Base-by-base conservation (phyloP, 2,329 filamentous ascomycete species). In the Ophiosphaerella herpotricha region DNA sequence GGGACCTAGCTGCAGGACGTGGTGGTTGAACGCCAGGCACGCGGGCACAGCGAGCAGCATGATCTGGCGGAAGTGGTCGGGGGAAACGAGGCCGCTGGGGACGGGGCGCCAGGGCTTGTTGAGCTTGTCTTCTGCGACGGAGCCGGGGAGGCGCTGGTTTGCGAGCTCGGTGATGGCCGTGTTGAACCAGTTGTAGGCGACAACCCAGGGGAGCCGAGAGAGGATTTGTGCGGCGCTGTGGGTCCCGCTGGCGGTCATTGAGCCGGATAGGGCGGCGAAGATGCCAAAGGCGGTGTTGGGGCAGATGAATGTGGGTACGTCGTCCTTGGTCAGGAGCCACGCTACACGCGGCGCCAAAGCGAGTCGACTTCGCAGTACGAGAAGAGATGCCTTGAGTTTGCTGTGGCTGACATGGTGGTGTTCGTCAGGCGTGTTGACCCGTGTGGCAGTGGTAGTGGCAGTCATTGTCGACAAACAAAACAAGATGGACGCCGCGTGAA, bases 91-190 rank as follows among this genome's bases (percentile, higher is more conserved):
- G 18, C 57, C 52, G 1, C 50, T 50, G 1, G 67, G 60, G 24
- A 72, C 52, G 0, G 68, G 63, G 8, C 69, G 54, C 69, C 69
- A 72, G 32, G 73, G 71, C 43, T 77, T 77, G 62, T 77, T 77
- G 41, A 71, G 47, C 0, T 39, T 36, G 54, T 77, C 75, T 42
- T 77, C 75, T 0, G 52, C 36, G 8, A 36, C 34, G 7, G 34
- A 36, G 5, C 73, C 53, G 4, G 73, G 66, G 7, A 57, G 60
- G 2, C 72, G 63, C 45, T 77, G 74, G 50, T 77, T 77, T 36
- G 67, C 66, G 4, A 75, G 59, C 32, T 66, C 66, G 49, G 74
- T 74, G 37, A 71, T 54, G 7, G 77, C 66, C 2, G 55, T 77
- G 0, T 64, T 78, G 3, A 75, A 73, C n/a, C 73, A 78, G 54